Evolutionary conservation across 371 early-diverging fungal genomes (phyloP).

Genomic region (Apophysomyces sp.): DNA sequence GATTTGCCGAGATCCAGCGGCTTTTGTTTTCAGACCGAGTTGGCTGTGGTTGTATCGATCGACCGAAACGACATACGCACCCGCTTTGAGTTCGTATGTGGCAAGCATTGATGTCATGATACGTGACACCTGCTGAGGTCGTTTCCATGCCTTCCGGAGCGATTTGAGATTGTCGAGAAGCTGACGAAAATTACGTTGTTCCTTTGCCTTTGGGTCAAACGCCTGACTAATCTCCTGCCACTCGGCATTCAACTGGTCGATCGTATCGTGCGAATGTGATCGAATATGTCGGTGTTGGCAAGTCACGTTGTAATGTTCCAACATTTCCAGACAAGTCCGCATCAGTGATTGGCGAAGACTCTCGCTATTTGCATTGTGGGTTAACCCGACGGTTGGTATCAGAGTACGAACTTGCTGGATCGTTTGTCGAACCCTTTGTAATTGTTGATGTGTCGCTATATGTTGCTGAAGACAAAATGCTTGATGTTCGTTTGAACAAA

Average conservation of each 20-base stretch:
- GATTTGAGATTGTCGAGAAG: constrained; percentile 13
- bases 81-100: constrained; percentile 10
- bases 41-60: constrained; percentile 22
- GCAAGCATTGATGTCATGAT: constrained; percentile 20
- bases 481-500: constrained; percentile 21
- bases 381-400: neutral
- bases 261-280: constrained; percentile 7
- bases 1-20: constrained; percentile 16
- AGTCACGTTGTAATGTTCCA: constrained; percentile 15
- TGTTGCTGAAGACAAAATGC: constrained; percentile 19
- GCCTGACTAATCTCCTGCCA: constrained; percentile 25
- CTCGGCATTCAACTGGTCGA: constrained; percentile 19
- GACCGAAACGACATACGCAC: constrained; percentile 21
- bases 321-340: constrained; percentile 11
- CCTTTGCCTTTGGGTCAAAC: constrained; percentile 36
- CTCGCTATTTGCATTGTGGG: neutral
- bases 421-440: constrained; percentile 15
- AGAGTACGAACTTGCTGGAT: constrained; percentile 12
- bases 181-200: constrained; percentile 5
- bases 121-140: constrained; percentile 15
- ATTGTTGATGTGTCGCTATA: constrained; percentile 8
- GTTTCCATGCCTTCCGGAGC: constrained; percentile 21
- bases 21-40: constrained; percentile 20
- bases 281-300: constrained; percentile 17
- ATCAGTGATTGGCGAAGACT: constrained; percentile 18